phyloP scores from a whole-genome alignment of 2,329 filamentous ascomycete species.

The Diplodia sapinea region DNA sequence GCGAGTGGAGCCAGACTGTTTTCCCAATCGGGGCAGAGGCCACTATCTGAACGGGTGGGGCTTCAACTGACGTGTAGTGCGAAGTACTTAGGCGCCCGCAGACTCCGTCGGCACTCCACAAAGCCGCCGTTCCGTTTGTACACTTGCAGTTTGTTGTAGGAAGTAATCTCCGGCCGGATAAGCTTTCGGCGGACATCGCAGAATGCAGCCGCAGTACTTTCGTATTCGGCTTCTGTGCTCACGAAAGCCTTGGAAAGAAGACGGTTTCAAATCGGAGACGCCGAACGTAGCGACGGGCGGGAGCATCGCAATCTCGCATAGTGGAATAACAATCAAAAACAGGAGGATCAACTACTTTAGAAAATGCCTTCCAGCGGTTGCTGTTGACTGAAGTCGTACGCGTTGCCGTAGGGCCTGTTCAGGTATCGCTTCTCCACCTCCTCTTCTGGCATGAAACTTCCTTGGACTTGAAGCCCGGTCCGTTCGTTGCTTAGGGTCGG shows the following conservation, averaged over 20 bases:
- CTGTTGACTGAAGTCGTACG: slow-evolving; percentile 65
- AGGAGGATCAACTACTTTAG: slow-evolving; percentile 14
- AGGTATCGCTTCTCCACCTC: slow-evolving; percentile 57
- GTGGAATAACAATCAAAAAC: not conserved
- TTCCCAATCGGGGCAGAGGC: not conserved
- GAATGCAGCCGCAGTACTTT: not conserved
- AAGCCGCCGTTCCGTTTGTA: not conserved
- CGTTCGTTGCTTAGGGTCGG: slow-evolving; percentile 52
- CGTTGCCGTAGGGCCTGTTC: slow-evolving; percentile 64
- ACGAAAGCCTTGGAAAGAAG: not conserved
- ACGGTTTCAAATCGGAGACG: not conserved
- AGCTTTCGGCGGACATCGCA: not conserved
- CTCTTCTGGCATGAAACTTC: slow-evolving; percentile 55
- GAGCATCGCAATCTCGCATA: not conserved
- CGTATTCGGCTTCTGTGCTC: not conserved
- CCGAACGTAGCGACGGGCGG: not conserved
- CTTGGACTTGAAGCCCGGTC: slow-evolving; percentile 56
- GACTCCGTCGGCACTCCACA: not conserved
- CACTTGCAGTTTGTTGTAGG: not conserved
- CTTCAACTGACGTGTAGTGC: not conserved
- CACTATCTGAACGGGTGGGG: not conserved
- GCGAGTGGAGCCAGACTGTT: not conserved
- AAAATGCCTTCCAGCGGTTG: slow-evolving; percentile 40
- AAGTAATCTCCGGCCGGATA: not conserved
- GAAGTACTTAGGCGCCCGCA: not conserved